Percentiles rank a stretch among this genome's conserved stretches.
These are phyloP conservation scores for Lyophyllum semitale DNA, from an alignment of 768 basidiomycete species.

Conservation along the genomic window DNA sequence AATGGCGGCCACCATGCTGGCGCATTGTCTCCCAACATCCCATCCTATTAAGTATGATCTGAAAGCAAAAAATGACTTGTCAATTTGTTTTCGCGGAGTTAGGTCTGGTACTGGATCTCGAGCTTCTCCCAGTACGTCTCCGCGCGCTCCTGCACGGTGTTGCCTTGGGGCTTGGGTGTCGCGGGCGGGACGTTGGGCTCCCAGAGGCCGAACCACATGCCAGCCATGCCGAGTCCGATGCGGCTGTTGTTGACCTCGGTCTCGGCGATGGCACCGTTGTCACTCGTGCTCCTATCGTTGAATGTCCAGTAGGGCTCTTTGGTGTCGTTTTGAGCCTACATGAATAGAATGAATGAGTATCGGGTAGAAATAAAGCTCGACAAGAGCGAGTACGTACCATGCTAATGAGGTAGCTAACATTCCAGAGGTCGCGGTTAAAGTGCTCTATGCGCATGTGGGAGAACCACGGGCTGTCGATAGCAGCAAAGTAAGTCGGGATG, in stretches of 20 bases:
- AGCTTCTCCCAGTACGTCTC: conserved; percentile 26
- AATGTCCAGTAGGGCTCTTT: conserved; percentile 21
- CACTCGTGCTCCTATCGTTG: conserved; percentile 8
- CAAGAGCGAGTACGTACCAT: conserved; percentile 10
- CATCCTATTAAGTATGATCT: background rate
- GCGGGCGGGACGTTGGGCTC: conserved; percentile 17
- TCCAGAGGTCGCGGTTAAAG: conserved; percentile 22
- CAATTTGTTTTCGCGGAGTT: background rate
- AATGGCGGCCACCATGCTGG: too few relatives aligned
- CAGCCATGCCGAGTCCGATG: conserved; percentile 22
- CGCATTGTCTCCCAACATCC: background rate
- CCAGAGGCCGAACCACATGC: conserved; percentile 18
- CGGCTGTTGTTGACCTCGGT: conserved; percentile 8
- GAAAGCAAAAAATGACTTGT: background rate
- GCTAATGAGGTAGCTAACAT: conserved; percentile 17
- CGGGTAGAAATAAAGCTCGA: background rate
- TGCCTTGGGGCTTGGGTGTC: conserved; percentile 16
- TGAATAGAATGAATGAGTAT: background rate
- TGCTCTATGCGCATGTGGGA: conserved; percentile 20
- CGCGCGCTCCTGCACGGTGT: conserved; percentile 21
- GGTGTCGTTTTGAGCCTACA: conserved; percentile 11
- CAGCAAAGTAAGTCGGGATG: conserved; percentile 20
- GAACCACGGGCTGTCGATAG: conserved; percentile 17
- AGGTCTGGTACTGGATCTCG: background rate
- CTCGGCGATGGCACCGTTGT: conserved; percentile 18